Evolutionary conservation across 2,329 filamentous ascomycete genomes (phyloP).

Genomic region (Stromatinia cepivora): DNA sequence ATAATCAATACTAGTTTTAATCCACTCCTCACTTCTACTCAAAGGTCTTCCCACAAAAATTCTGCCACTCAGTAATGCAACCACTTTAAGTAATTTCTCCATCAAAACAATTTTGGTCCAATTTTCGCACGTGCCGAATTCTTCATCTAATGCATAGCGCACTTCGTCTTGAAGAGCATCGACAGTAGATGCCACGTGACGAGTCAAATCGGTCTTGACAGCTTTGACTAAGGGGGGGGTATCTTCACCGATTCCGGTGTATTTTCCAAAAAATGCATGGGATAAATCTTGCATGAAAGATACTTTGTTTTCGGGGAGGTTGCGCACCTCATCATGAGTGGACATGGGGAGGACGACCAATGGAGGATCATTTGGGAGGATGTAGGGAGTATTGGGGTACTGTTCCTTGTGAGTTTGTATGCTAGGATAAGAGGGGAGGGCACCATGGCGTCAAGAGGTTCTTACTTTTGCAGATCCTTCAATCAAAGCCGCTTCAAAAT

Average conservation of each 20-base stretch:
- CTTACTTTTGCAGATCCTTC: neutral
- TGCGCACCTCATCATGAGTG: neutral
- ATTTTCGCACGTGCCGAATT: slow-evolving; percentile 37
- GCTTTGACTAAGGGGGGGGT: slow-evolving; percentile 24
- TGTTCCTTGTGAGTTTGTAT: neutral
- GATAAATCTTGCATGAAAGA: neutral
- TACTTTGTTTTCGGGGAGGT: neutral
- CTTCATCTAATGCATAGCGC: slow-evolving; percentile 29
- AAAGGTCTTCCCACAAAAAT: slow-evolving; percentile 16
- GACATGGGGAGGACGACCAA: neutral
- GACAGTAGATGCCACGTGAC: slow-evolving; percentile 29
- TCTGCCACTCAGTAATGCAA: slow-evolving; percentile 11
- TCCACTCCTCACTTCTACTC: slow-evolving; percentile 19
- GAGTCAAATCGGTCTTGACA: slow-evolving; percentile 35
- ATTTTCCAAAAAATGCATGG: neutral
- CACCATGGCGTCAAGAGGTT: neutral
- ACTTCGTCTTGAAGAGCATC: slow-evolving; percentile 35
- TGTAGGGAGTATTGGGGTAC: slow-evolving; percentile 4
- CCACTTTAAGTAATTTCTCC: neutral
- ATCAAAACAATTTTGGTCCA: slow-evolving; percentile 1
- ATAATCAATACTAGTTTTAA: neutral
- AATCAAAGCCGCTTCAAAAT: neutral
- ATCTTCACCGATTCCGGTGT: neutral
- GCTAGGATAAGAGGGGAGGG: neutral
- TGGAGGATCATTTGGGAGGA: neutral